Evolutionary conservation across 139 green algal genomes (phyloP).

Genomic region (Chlamydomonas applanata): DNA sequence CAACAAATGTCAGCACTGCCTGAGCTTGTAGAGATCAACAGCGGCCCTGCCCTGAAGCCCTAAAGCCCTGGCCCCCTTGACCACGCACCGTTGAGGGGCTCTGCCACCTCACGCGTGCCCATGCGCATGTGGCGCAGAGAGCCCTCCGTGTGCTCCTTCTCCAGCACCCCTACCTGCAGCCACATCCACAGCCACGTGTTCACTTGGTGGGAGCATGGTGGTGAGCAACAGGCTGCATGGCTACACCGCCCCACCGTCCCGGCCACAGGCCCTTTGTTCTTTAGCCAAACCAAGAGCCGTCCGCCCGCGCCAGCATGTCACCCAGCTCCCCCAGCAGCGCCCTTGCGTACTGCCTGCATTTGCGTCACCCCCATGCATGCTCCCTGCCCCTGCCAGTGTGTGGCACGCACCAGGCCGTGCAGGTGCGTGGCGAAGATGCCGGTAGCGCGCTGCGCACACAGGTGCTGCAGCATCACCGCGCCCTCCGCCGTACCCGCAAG

Average conservation of each 20-base stretch:
- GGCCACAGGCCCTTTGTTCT: too few species aligned
- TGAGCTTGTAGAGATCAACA: not conserved
- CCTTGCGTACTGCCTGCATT: too few species aligned
- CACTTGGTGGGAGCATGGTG: too few species aligned
- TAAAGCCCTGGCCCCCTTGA: not conserved
- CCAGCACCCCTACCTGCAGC: not conserved
- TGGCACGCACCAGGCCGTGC: constrained; percentile 63
- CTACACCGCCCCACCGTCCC: too few species aligned
- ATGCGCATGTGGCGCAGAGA: not conserved
- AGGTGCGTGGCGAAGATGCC: constrained; percentile 90
- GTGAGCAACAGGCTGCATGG: too few species aligned
- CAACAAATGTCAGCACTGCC: not conserved
- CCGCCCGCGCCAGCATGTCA: too few species aligned
- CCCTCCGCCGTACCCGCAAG: constrained; percentile 61
- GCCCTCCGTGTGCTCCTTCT: not conserved
- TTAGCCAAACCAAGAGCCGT: too few species aligned
- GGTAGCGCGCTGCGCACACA: constrained; percentile 28
- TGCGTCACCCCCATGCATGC: too few species aligned
- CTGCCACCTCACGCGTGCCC: not conserved
- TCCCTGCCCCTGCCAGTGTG: not conserved
- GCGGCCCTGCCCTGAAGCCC: not conserved
- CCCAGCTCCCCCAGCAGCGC: too few species aligned
- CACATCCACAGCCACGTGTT: not conserved
- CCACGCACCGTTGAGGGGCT: too few species aligned
- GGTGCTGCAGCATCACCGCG: constrained; percentile 63